phyloP scores from a whole-genome alignment of 2,329 filamentous ascomycete species.

The Chaetoscypha palmicola region DNA sequence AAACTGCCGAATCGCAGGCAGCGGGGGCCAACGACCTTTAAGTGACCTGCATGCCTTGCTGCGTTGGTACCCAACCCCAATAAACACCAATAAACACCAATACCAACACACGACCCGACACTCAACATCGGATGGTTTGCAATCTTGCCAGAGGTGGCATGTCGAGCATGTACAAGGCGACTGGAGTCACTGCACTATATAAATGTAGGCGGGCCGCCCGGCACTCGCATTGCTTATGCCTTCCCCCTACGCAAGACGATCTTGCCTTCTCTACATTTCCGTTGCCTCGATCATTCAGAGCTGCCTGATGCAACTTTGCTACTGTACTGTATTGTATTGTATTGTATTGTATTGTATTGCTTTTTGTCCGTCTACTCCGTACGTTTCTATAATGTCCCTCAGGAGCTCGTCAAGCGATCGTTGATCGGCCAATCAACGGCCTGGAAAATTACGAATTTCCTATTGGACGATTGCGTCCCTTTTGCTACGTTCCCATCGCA shows the following conservation, averaged over 20 bases:
- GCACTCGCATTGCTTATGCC: neutral
- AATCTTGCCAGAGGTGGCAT: neutral
- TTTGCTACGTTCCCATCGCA: too few species aligned
- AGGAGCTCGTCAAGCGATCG: too few species aligned
- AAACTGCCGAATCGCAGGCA: neutral
- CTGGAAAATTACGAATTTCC: neutral
- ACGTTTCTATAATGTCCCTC: too few species aligned
- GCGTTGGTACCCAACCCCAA: neutral
- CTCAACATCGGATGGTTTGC: neutral
- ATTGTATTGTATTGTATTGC: too few species aligned
- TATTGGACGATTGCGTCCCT: neutral
- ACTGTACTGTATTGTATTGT: too few species aligned
- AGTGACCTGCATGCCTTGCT: neutral
- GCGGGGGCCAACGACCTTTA: neutral
- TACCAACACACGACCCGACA: too few species aligned
- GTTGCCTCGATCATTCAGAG: neutral
- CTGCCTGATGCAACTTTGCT: too few species aligned
- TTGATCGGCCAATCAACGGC: neutral
- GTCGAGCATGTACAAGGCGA: neutral
- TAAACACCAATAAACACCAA: neutral
- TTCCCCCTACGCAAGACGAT: neutral
- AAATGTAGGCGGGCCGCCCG: neutral
- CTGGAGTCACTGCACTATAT: neutral
- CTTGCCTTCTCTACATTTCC: neutral
- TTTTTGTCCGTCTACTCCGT: too few species aligned